Base-by-base conservation (phyloP, 2,329 filamentous ascomycete genomes). In the Alternaria postmessia region DNA sequence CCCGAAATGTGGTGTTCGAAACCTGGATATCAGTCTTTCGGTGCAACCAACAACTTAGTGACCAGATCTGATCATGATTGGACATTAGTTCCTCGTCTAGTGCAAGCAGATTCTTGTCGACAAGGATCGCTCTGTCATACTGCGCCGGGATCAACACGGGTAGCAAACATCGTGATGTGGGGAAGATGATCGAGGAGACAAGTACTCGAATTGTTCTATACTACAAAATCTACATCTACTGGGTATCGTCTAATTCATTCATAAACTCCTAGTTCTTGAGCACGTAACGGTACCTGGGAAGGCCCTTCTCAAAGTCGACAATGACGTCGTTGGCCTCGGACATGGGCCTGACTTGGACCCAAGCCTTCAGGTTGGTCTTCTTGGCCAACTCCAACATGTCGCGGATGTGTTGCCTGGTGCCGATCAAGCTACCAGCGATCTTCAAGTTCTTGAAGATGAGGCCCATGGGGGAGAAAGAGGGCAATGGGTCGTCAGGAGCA, bases 341-440 rank as follows among this genome's bases (percentile, higher is more conserved):
- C 80, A 82, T 79, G 5, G 77, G 75, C 56, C 79, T 80, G 24
- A 72, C 71, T 63, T 82, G 73, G 4, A 81, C 63, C 75, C 78
- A 79, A n/a, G 81, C 79, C 64, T 79, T 73, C 58, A 82, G 74
- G 38, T 74, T 64, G 41, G 80, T 75, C 43, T 72, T 69, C 41
- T 75, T 79, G 1, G 77, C 80, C 63, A 82, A 78, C 24, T 81
- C 75, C 34, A 82, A 68, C 81, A 82, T 83, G 24, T 78, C 88
- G 66, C 87, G 85, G 55, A 84, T 83, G 58, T 91, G 87, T 30
- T 87, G 79, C 2, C 88, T 84, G 51, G 90, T 84, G 0, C 89
- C 89, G 28, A 85, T 85, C 0, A 90, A 83, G 77, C 85, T 89
- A 14, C 89, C 88, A 61, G 87, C 83, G 3, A 94, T 82, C 16